These are phyloP conservation scores for Auricularia heimuer DNA, from an alignment of 768 basidiomycete species.

Conservation along the genomic window DNA sequence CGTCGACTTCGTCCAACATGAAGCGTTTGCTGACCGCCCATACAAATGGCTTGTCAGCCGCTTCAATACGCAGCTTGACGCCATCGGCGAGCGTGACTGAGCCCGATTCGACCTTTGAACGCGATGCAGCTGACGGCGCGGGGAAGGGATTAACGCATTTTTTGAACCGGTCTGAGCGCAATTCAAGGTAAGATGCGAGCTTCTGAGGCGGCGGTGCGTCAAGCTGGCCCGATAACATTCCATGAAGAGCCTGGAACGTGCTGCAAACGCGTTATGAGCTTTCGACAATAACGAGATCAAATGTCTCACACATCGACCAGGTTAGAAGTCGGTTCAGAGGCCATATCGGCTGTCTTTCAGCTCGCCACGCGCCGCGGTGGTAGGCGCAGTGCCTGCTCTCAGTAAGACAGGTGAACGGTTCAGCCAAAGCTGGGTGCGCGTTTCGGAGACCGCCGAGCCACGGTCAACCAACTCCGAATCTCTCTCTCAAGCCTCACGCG, in stretches of 20 bases:
- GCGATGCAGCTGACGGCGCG: slow-evolving; percentile 56
- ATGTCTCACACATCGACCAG: not conserved
- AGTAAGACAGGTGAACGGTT: too few species aligned
- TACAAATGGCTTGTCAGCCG: slow-evolving; percentile 60
- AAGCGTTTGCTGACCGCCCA: slow-evolving; percentile 63
- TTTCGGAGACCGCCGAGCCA: too few species aligned
- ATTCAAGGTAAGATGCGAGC: slow-evolving; percentile 44
- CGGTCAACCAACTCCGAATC: too few species aligned
- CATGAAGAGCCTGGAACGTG: slow-evolving; percentile 56
- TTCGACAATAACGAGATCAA: not conserved
- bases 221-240: slow-evolving; percentile 44
- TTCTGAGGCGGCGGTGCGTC: slow-evolving; percentile 53
- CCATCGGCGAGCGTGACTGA: slow-evolving; percentile 62
- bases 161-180: slow-evolving; percentile 47
- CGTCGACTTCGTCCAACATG: slow-evolving; percentile 72
- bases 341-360: not conserved
- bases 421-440: too few species aligned
- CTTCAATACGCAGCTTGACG: slow-evolving; percentile 49
- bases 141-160: slow-evolving; percentile 58
- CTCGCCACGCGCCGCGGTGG: too few species aligned
- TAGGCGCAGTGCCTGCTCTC: too few species aligned
- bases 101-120: slow-evolving; percentile 55
- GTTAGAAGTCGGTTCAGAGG: not conserved
- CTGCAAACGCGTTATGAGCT: slow-evolving; percentile 22
- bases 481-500: too few species aligned